A percentile compares a stretch with the other conserved stretches of the same genome.
phyloP scores from a whole-genome alignment of 2,329 filamentous ascomycete species.

The Gnomoniopsis smithogilvyi region DNA sequence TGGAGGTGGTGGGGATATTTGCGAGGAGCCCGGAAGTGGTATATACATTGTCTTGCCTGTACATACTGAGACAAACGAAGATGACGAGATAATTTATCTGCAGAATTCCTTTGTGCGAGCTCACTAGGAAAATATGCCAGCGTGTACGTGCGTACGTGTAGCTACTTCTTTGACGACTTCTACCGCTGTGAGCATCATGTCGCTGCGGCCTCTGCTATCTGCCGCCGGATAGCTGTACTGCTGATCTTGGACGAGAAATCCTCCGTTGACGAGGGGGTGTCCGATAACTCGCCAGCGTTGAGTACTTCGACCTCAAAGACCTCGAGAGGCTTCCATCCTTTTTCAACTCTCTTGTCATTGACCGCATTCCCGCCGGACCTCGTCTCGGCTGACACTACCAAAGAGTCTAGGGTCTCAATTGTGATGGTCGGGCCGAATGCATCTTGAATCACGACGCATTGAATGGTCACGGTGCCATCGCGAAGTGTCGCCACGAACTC shows the following conservation, averaged over 20 bases:
- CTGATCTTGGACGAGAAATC: constrained; percentile 83
- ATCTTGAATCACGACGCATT: constrained; percentile 83
- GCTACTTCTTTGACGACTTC: neutral
- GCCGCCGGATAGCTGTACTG: constrained; percentile 76
- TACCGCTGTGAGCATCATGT: neutral
- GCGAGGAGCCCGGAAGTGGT: no score
- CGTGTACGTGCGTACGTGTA: neutral
- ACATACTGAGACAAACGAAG: no score
- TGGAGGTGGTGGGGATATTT: no score
- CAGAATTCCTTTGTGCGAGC: neutral
- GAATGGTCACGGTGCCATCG: constrained; percentile 60
- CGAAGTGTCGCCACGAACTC: constrained; percentile 57
- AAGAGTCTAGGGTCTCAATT: constrained; percentile 70
- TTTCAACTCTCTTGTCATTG: constrained; percentile 75
- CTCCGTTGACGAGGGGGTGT: constrained; percentile 41
- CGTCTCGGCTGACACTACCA: constrained; percentile 89
- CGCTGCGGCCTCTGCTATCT: constrained; percentile 33
- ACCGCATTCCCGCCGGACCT: constrained; percentile 78
- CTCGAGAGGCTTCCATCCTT: constrained; percentile 72
- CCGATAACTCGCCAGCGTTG: constrained; percentile 59
- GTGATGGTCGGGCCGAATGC: constrained; percentile 88
- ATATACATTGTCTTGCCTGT: no score
- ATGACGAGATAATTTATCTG: neutral
- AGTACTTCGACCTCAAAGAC: constrained; percentile 90
- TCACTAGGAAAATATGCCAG: neutral